Conservation (phyloP, 345 rosid species). For the rapeseed (Brassica napus) region Da-Ae NC_063451.1:27114501-27115000, state of each 20-base stretch:
- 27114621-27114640: not conserved
- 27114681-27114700: not conserved
- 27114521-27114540: not conserved
- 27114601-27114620: not conserved
- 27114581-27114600: not conserved
- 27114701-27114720: slow-evolving; percentile 5
- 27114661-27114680: slow-evolving; percentile 17
- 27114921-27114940: not conserved
- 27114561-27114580: no score
- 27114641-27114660: not conserved
- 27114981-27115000: not conserved
- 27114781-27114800: not conserved
- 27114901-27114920: not conserved
- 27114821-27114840: not conserved
- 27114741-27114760: not conserved
- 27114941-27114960: not conserved
- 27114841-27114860: not conserved
- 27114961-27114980: not conserved
- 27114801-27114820: not conserved
- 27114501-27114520: not conserved
- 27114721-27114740: not conserved
- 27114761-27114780: not conserved
- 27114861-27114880: not conserved
- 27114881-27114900: not conserved
- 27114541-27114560: no score